Conservation (phyloP, 352 stramenopile species). For the Globisporangium middletonii region DNA sequence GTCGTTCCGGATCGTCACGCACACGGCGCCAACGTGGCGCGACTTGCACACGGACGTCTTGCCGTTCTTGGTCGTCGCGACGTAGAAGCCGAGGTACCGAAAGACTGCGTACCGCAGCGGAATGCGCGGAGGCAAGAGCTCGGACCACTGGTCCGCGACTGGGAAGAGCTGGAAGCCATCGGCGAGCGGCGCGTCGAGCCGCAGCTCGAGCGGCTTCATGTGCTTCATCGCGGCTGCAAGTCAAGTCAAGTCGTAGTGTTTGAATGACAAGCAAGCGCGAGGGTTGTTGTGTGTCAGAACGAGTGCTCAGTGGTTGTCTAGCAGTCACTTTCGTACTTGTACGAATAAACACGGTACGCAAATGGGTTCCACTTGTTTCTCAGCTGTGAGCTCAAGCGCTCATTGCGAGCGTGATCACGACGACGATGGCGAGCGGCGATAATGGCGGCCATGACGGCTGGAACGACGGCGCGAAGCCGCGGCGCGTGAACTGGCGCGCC, state of each 20-base stretch:
- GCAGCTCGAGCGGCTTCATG: slow-evolving; percentile 60
- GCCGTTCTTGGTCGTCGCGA: slow-evolving; percentile 49
- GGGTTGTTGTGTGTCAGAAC: no score
- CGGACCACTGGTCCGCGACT: slow-evolving; percentile 67
- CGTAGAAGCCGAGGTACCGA: slow-evolving; percentile 74
- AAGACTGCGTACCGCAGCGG: slow-evolving; percentile 75
- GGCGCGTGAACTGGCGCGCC: slow-evolving; percentile 23
- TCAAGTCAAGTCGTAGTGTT: not conserved
- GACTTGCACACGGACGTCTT: slow-evolving; percentile 60
- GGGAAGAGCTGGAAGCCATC: slow-evolving; percentile 65
- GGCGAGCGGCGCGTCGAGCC: slow-evolving; percentile 24
- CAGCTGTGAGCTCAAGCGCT: not conserved
- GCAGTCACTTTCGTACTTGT: no score
- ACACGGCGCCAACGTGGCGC: slow-evolving; percentile 39
- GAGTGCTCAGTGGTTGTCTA: no score
- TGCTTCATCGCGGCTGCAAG: slow-evolving; percentile 37
- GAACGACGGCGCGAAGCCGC: slow-evolving; percentile 7
- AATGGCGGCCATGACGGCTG: not conserved
- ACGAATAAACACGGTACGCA: no score
- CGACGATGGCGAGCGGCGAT: not conserved
- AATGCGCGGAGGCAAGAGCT: slow-evolving; percentile 53
- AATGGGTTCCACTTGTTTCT: not conserved
- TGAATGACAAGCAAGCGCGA: not conserved
- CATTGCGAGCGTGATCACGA: not conserved
- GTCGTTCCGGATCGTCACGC: slow-evolving; percentile 73